A percentile compares a stretch with the other conserved stretches of the same genome.
These are phyloP conservation scores for Entelexis paramagnoliae DNA, from an alignment of 1,139 yeast species.

Conservation along the genomic window DNA sequence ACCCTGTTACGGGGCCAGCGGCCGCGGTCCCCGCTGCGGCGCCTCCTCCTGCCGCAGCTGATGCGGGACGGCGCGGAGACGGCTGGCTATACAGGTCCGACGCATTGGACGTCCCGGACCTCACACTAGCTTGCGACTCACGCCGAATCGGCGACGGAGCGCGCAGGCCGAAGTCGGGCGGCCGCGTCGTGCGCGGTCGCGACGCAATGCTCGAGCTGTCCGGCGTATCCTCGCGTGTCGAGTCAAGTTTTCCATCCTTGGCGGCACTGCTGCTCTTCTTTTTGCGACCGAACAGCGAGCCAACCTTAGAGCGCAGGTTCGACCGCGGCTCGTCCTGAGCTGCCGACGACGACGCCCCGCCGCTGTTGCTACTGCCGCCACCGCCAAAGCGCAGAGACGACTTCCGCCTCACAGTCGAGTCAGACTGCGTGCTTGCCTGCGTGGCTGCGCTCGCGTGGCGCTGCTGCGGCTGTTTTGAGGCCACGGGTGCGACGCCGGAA, in stretches of 20 bases:
- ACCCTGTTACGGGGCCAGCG: too few relatives aligned
- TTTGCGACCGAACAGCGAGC: slow-evolving; percentile 66
- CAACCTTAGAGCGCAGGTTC: slow-evolving; percentile 59
- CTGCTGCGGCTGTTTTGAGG: slow-evolving; percentile 5
- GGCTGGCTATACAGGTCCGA: slow-evolving; percentile 14
- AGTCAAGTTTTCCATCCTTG: not conserved
- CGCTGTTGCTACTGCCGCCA: slow-evolving; percentile 1
- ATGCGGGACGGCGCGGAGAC: slow-evolving; percentile 7
- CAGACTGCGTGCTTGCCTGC: slow-evolving; percentile 13
- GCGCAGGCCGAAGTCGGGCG: slow-evolving; percentile 23
- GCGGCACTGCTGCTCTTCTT: slow-evolving; percentile 27
- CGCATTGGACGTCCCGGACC: slow-evolving; percentile 7
- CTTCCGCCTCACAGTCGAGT: slow-evolving; percentile 12
- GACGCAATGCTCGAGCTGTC: slow-evolving; percentile 2
- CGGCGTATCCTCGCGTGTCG: not conserved
- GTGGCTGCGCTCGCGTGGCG: slow-evolving; percentile 8
- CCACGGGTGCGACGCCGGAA: slow-evolving; percentile 27
- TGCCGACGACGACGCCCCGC: slow-evolving; percentile 15
- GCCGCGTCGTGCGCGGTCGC: slow-evolving; percentile 14
- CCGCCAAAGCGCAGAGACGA: slow-evolving; percentile 11
- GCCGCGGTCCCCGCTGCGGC: too few relatives aligned
- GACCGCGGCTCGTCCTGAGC: slow-evolving; percentile 1
- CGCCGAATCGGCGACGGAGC: slow-evolving; percentile 7
- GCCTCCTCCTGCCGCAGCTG: not conserved
- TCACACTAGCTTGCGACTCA: slow-evolving; percentile 11